A percentile compares a stretch with the other conserved stretches of the same genome.
Evolutionary conservation across 2,329 filamentous ascomycete genomes (phyloP).

Genomic region (Coleophoma cylindrospora): DNA sequence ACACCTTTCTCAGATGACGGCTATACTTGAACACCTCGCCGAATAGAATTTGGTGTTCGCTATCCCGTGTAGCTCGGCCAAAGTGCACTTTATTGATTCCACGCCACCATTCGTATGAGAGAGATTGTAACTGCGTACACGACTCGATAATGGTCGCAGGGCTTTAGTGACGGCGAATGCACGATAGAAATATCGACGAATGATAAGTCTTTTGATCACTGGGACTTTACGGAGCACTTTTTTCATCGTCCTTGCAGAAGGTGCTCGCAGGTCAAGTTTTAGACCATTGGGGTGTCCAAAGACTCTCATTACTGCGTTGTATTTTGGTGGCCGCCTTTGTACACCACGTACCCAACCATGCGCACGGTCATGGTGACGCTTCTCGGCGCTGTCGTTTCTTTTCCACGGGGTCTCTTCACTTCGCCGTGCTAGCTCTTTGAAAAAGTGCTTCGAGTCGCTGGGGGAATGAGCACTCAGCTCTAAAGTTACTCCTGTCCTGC

Average conservation of each 20-base stretch:
- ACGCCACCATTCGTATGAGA: not conserved
- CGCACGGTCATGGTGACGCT: not conserved
- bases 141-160: not conserved
- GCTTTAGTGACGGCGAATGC: not conserved
- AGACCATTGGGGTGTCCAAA: not conserved
- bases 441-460: not conserved
- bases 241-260: not conserved
- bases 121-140: not conserved
- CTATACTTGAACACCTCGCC: not conserved
- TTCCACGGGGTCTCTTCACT: not conserved
- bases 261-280: not conserved
- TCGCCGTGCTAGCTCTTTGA: not conserved
- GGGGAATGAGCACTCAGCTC: constrained; percentile 1
- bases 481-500: not conserved
- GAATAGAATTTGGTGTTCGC: not conserved
- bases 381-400: not conserved
- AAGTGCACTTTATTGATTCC: not conserved
- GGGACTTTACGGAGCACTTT: not conserved
- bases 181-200: constrained; percentile 1
- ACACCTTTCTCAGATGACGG: not conserved
- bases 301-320: not conserved
- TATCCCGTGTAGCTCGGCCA: not conserved
- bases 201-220: not conserved
- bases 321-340: not conserved
- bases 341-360: not conserved